Evolutionary conservation across 2,329 filamentous ascomycete species (phyloP).

Genomic region (Sporothrix dimorphospora): DNA sequence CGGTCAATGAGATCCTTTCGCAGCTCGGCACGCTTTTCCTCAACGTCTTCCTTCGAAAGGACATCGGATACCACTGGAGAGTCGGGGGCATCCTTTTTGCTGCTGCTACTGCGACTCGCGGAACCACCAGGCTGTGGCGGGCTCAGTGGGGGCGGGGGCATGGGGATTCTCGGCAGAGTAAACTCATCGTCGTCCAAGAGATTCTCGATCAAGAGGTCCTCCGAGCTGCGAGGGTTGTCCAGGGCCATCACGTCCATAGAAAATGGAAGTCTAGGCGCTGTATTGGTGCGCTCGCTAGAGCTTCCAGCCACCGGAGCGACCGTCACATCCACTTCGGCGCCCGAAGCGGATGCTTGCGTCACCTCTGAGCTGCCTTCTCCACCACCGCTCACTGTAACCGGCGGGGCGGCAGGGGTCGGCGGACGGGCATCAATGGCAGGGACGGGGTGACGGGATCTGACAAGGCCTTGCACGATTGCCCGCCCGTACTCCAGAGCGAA

Average conservation of each 20-base stretch:
- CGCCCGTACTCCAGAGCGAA: constrained; percentile 75
- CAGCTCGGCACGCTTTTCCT: constrained; percentile 72
- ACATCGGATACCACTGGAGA: constrained; percentile 38
- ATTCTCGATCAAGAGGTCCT: constrained; percentile 28
- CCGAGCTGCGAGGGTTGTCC: constrained; percentile 37
- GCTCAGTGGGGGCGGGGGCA: neutral
- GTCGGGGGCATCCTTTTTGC: constrained; percentile 20
- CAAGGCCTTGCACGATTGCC: constrained; percentile 60
- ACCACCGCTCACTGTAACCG: neutral
- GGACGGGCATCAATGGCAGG: constrained; percentile 57
- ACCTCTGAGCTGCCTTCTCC: neutral
- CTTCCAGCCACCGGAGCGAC: neutral
- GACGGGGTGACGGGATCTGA: constrained; percentile 68
- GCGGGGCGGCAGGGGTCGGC: neutral
- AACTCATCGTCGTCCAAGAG: constrained; percentile 9
- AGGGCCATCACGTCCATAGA: constrained; percentile 41
- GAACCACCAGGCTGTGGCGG: neutral
- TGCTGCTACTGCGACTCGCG: neutral
- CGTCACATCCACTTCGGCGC: constrained; percentile 8
- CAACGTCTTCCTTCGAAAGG: constrained; percentile 72
- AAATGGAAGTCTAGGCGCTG: constrained; percentile 31
- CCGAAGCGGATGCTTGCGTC: neutral
- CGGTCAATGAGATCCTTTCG: constrained; percentile 82
- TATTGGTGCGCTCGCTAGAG: neutral
- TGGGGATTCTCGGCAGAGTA: neutral